Evolutionary conservation across 2,329 filamentous ascomycete species (phyloP).

Genomic region (Apiospora pterosperma): DNA sequence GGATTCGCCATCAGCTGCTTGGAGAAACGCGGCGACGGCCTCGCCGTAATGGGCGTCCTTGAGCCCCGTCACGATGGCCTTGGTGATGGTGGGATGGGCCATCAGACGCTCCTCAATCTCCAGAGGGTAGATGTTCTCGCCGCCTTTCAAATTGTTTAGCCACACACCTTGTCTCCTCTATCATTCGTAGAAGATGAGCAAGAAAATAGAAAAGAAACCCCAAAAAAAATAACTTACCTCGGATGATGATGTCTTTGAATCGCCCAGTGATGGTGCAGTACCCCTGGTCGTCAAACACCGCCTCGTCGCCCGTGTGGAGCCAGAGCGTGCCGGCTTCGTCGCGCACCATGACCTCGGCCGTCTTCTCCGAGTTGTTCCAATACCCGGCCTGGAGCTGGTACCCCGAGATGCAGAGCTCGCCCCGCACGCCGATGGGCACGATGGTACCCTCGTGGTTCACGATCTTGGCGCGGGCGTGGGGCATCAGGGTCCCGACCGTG

Average conservation of each 20-base stretch:
- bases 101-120: constrained; percentile 74
- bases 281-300: constrained; percentile 64
- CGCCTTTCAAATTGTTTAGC: constrained; percentile 41
- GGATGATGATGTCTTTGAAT: constrained; percentile 78
- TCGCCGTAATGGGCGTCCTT: constrained; percentile 71
- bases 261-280: constrained; percentile 72
- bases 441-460: constrained; percentile 64
- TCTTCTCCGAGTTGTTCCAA: constrained; percentile 72
- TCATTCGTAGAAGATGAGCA: not conserved
- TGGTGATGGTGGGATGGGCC: constrained; percentile 56
- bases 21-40: constrained; percentile 65
- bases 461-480: constrained; percentile 74
- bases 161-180: no score
- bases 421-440: constrained; percentile 63
- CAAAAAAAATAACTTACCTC: constrained; percentile 48
- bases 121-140: constrained; percentile 71
- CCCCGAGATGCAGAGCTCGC: constrained; percentile 75
- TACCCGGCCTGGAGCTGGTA: constrained; percentile 70
- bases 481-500: constrained; percentile 74
- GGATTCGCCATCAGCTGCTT: constrained; percentile 14
- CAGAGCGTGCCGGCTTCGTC: constrained; percentile 55
- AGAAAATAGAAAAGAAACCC: not conserved
- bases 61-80: constrained; percentile 68
- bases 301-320: constrained; percentile 66
- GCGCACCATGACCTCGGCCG: constrained; percentile 54